phyloP scores from a whole-genome alignment of 176 grass and related monocot species.

The Triticum urartu region DNA sequence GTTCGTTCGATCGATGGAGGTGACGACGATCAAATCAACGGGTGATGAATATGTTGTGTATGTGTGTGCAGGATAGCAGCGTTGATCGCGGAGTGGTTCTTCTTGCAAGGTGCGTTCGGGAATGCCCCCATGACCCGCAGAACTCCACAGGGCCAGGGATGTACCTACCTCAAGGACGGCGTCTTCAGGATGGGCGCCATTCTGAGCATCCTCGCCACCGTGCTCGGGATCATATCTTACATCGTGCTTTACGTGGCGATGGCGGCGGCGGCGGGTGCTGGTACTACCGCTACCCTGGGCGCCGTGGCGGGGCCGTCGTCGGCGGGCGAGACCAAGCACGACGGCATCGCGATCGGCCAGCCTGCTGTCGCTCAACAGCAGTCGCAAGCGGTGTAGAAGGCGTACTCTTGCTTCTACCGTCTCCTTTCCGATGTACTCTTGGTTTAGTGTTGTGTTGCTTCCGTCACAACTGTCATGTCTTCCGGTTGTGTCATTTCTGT shows the following conservation, averaged over 20 bases:
- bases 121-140: not conserved
- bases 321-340: not conserved
- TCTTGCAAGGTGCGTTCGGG: not conserved
- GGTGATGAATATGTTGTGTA: not conserved
- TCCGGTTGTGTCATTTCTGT: too few species aligned
- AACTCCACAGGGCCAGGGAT: not conserved
- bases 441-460: not conserved
- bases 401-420: not conserved
- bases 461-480: too few species aligned
- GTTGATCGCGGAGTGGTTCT: not conserved
- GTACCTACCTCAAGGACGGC: conserved; percentile 14
- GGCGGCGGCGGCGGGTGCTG: not conserved
- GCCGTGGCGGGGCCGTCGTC: not conserved
- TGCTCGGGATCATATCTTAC: not conserved
- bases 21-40: not conserved
- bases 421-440: not conserved
- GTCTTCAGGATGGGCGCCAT: not conserved
- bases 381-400: not conserved
- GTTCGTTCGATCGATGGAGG: too few species aligned
- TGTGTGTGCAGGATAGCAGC: not conserved
- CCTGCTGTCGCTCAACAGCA: not conserved
- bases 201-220: not conserved
- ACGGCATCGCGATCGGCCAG: not conserved
- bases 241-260: not conserved
- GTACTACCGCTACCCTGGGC: too few species aligned